Percentiles rank a stretch among this genome's conserved stretches.
Evolutionary conservation across 2,329 filamentous ascomycete species (phyloP).

Genomic region (Phialophora expanda): DNA sequence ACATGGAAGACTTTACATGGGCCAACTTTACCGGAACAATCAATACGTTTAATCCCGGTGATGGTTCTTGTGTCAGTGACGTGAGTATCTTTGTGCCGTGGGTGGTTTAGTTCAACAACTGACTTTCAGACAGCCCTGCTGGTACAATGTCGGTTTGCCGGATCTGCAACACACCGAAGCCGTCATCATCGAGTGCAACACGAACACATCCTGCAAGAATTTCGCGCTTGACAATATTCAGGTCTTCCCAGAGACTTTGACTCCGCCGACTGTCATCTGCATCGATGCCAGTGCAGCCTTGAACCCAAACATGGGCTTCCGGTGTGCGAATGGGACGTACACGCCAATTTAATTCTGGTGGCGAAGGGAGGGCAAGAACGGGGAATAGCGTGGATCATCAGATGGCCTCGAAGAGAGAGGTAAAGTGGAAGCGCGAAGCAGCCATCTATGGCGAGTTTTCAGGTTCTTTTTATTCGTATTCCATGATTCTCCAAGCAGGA

Average conservation of each 20-base stretch:
- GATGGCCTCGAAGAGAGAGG: not conserved
- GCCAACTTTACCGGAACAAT: slow-evolving; percentile 50
- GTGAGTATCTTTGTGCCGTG: slow-evolving; percentile 15
- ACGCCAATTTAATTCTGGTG: slow-evolving; percentile 19
- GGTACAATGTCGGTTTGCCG: slow-evolving; percentile 50
- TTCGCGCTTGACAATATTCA: slow-evolving; percentile 45
- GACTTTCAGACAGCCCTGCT: slow-evolving; percentile 44
- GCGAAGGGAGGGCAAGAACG: not conserved
- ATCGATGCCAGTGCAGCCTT: slow-evolving; percentile 45
- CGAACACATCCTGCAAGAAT: slow-evolving; percentile 47
- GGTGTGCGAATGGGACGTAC: slow-evolving; percentile 47
- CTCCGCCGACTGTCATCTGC: slow-evolving; percentile 44
- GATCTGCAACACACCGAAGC: slow-evolving; percentile 50
- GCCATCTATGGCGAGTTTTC: not conserved
- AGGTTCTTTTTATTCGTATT: not conserved
- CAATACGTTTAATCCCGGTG: slow-evolving; percentile 51
- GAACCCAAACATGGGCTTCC: slow-evolving; percentile 46
- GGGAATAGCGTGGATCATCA: not conserved
- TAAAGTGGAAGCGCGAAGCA: not conserved
- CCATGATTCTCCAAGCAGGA: not conserved
- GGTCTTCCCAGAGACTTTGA: slow-evolving; percentile 43
- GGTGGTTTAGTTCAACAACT: not conserved
- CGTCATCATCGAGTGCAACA: slow-evolving; percentile 52
- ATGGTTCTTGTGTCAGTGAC: slow-evolving; percentile 51
- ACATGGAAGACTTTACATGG: slow-evolving; percentile 53